These are phyloP conservation scores for Clavispora fructus DNA, from an alignment of 805 yeast genomes.

Conservation along the genomic window DNA sequence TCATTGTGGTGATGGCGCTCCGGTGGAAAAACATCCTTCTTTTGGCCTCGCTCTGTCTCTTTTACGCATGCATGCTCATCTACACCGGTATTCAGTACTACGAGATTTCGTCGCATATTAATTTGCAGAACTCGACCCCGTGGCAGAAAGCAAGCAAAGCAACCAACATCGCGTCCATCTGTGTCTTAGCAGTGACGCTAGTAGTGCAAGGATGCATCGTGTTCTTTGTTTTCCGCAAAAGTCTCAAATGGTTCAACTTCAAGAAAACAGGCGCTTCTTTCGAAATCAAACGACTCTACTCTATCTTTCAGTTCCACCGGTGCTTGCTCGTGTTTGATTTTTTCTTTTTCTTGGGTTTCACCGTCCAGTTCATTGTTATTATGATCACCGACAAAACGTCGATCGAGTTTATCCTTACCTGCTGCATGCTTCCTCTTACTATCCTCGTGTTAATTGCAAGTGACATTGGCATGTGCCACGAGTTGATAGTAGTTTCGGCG, in stretches of 20 bases:
- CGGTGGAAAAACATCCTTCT: slow-evolving; percentile 35
- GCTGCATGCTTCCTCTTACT: slow-evolving; percentile 42
- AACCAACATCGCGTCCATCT: slow-evolving; percentile 40
- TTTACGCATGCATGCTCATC: slow-evolving; percentile 39
- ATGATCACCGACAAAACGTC: slow-evolving; percentile 33
- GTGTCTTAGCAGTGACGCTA: slow-evolving; percentile 33
- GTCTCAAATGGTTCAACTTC: slow-evolving; percentile 44
- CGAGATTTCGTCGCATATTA: slow-evolving; percentile 28
- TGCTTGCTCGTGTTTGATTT: slow-evolving; percentile 35
- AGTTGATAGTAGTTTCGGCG: slow-evolving; percentile 21
- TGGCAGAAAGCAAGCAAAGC: slow-evolving; percentile 32
- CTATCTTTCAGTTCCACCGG: slow-evolving; percentile 36
- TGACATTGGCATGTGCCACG: slow-evolving; percentile 33
- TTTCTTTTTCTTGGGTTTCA: slow-evolving; percentile 47
- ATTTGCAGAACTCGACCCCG: slow-evolving; percentile 9
- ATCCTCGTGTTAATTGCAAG: slow-evolving; percentile 32
- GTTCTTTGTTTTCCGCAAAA: slow-evolving; percentile 26
- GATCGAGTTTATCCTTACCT: slow-evolving; percentile 42
- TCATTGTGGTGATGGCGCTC: slow-evolving; percentile 35
- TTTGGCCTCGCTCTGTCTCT: slow-evolving; percentile 33
- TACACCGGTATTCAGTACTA: slow-evolving; percentile 44
- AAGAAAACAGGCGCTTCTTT: slow-evolving; percentile 45
- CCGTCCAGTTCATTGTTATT: slow-evolving; percentile 44
- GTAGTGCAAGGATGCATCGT: slow-evolving; percentile 26
- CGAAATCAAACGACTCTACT: slow-evolving; percentile 32